Conservation (phyloP, 495 filamentous ascomycete genomes). For the Podospora anserina region DNA sequence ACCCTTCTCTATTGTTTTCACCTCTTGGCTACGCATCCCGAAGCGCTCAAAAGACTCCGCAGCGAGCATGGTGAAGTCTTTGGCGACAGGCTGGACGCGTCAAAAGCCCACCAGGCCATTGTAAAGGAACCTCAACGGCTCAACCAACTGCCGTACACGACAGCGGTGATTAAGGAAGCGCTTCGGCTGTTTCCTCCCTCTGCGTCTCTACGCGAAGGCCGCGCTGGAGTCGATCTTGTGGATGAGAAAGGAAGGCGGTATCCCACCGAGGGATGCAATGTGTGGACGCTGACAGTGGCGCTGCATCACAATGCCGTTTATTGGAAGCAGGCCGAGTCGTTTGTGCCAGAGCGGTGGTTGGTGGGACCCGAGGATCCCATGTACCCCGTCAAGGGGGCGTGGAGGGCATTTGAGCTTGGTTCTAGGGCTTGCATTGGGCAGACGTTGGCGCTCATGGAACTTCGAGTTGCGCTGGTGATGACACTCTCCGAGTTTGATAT, state of each 20-base stretch:
- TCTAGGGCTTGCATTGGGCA: conserved; percentile 42
- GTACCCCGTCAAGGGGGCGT: conserved; percentile 19
- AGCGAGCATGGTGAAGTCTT: conserved; percentile 43
- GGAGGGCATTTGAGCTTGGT: conserved; percentile 44
- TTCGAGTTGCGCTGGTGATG: neutral
- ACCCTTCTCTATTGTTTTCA: conserved; percentile 38
- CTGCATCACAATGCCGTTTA: conserved; percentile 1
- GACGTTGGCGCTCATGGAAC: neutral
- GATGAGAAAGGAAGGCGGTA: neutral
- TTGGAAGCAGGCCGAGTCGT: neutral
- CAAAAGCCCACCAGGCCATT: no score
- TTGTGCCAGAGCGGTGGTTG: neutral
- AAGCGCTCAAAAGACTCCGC: conserved; percentile 30
- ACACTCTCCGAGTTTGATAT: conserved; percentile 4
- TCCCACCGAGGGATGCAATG: neutral
- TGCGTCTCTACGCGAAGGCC: neutral
- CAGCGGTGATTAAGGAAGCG: conserved; percentile 8
- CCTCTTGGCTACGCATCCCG: conserved; percentile 39
- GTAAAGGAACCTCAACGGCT: neutral
- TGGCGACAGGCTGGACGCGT: conserved; percentile 24
- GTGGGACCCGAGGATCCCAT: neutral
- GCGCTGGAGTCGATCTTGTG: neutral
- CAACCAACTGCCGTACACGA: conserved; percentile 1
- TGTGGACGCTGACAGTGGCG: neutral
- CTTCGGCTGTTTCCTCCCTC: conserved; percentile 1